Conservation (phyloP, 768 basidiomycete genomes). For the Termitomyces sp. region DNA sequence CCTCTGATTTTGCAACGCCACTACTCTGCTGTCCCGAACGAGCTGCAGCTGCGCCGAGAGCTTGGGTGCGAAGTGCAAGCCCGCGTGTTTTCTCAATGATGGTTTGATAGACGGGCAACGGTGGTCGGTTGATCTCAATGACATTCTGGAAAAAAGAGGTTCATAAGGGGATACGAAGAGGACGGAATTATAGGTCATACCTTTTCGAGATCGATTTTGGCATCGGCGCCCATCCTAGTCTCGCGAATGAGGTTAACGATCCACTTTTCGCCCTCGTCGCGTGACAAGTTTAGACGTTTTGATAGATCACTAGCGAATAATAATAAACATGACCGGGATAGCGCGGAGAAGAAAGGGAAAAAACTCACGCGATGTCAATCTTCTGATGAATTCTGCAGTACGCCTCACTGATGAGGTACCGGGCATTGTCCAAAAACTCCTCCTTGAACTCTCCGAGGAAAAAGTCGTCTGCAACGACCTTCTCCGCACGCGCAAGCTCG, state of each 20-base stretch:
- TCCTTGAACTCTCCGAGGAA: constrained; percentile 89
- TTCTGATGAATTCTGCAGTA: constrained; percentile 96
- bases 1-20: constrained; percentile 14
- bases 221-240: constrained; percentile 94
- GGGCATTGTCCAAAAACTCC: constrained; percentile 94
- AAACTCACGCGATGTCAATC: constrained; percentile 76
- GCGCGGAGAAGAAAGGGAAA: neutral
- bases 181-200: constrained; percentile 31
- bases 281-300: constrained; percentile 87
- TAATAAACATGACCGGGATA: neutral
- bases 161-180: neutral
- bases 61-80: constrained; percentile 86
- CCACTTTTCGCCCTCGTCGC: constrained; percentile 98
- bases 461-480: constrained; percentile 87
- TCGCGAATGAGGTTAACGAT: constrained; percentile 99
- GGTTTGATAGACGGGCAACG: constrained; percentile 86
- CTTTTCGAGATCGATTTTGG: constrained; percentile 97
- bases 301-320: constrained; percentile 72
- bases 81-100: constrained; percentile 96
- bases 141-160: constrained; percentile 63
- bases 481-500: constrained; percentile 72
- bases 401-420: constrained; percentile 94
- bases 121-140: constrained; percentile 90
- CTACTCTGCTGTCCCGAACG: constrained; percentile 26
- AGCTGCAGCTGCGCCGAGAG: constrained; percentile 69